Evolutionary conservation across 2,329 filamentous ascomycete genomes (phyloP), one percentile per base, ranked within the genome.

Genomic region (Aspergillus sp.): DNA sequence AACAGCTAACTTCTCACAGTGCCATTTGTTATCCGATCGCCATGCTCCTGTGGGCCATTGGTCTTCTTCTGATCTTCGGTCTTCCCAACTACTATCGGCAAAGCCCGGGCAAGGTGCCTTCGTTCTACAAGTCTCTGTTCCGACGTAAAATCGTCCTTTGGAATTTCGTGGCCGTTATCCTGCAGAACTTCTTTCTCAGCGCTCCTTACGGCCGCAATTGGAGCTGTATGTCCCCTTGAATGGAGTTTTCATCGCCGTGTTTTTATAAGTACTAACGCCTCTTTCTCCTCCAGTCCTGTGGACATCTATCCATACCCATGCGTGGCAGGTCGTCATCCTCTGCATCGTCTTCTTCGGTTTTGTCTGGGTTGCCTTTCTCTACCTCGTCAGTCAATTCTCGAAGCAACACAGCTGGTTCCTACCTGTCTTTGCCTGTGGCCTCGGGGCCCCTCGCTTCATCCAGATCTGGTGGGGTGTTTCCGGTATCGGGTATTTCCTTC

Each of bases 111-210:
- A 78, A 77, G 46, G 80, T 87, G 1, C 84, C 84, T 0, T 82
- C 80, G 20, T 86, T 87, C 73, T 87, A 86, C 70, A 77, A 73
- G 47, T 81, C 82, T 2, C 73, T 86, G 5, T 73, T 80, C 56
- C 76, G 82, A 45, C 79, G 84, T 7, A 86, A 85, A 69, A 82
- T 87, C 54, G 79, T 87, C 42, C 73, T 85, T 11, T 87, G 84
- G 84, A 87, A 86, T 72, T 82, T 86, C 67, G 69, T 84, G 52
- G 79, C 81, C 3, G 81, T 87, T 40, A 72, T 86, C 52, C 69
- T 87, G 30, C 84, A 87, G 63, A 87, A 87, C 67, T 86, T 84
- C 76, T 87, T 83, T 71, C 76, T 87, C 24, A 82, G 81, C 20
- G 79, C 84, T 0, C 83, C 82, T 1, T 87, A 86, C 61, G 85